Conservation (phyloP, 139 green algal species). For the Chlamydomonas schloesseri region DNA sequence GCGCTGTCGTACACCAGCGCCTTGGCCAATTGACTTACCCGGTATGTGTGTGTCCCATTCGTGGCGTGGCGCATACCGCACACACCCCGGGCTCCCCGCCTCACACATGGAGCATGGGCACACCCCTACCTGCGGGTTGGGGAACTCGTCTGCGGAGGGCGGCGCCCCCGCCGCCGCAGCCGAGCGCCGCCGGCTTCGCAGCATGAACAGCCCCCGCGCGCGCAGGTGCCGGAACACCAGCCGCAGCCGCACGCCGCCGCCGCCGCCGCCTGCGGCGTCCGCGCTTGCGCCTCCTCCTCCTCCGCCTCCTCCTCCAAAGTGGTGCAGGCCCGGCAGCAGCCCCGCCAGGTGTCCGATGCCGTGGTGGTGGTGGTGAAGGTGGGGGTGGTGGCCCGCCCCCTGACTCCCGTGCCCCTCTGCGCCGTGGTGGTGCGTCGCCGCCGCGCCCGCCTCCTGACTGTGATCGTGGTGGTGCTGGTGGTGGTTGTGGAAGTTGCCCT, state of each 20-base stretch:
- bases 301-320: background rate
- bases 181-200: background rate
- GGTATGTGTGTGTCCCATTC: no score
- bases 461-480: background rate
- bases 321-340: background rate
- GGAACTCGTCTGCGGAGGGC: background rate
- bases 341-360: background rate
- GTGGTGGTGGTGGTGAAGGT: no score
- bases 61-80: no score
- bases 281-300: background rate
- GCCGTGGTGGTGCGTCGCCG: no score
- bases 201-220: constrained; percentile 36
- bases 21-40: no score
- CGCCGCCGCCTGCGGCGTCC: background rate
- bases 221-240: constrained; percentile 12
- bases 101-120: background rate
- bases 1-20: no score
- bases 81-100: no score
- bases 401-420: no score
- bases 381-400: no score
- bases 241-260: constrained; percentile 1
- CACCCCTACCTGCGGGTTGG: background rate
- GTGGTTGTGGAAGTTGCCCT: background rate
- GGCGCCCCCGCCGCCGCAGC: background rate
- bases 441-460: no score